A percentile compares a stretch with the other conserved stretches of the same genome.
phyloP scores from a whole-genome alignment of 192 early-diverging fungal species.

The Gorgonomyces haynaldii region DNA sequence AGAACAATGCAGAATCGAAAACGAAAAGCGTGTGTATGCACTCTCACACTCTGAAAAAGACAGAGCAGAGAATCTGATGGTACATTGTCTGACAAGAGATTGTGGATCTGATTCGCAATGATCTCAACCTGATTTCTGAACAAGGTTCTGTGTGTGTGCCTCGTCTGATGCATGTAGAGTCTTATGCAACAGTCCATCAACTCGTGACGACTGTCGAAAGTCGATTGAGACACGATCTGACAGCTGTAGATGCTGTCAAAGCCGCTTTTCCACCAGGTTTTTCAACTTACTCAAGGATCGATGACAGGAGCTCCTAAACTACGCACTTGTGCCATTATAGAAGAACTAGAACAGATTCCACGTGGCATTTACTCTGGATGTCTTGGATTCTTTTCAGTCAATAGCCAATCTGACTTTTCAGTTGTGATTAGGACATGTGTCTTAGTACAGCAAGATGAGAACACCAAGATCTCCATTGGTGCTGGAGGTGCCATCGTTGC shows the following conservation, averaged over 20 bases:
- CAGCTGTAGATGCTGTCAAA: slow-evolving; percentile 56
- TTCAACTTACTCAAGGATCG: slow-evolving; percentile 40
- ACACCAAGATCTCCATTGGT: slow-evolving; percentile 59
- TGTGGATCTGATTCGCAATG: slow-evolving; percentile 92
- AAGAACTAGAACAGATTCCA: slow-evolving; percentile 57
- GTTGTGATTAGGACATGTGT: slow-evolving; percentile 91
- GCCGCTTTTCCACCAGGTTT: slow-evolving; percentile 77
- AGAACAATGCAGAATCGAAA: slow-evolving; percentile 19
- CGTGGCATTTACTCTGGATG: slow-evolving; percentile 85
- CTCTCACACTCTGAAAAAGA: slow-evolving; percentile 73
- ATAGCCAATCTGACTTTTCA: slow-evolving; percentile 57
- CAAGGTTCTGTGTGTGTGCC: slow-evolving; percentile 62
- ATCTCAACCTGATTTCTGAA: slow-evolving; percentile 63
- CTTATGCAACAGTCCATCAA: slow-evolving; percentile 84
- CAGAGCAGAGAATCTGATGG: slow-evolving; percentile 94
- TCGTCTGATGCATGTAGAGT: slow-evolving; percentile 76
- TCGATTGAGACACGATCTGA: slow-evolving; percentile 42
- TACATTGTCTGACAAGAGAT: slow-evolving; percentile 48
- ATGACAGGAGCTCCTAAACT: slow-evolving; percentile 97
- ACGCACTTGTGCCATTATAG: slow-evolving; percentile 68
- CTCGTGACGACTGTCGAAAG: slow-evolving; percentile 73
- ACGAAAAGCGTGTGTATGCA: slow-evolving; percentile 26
- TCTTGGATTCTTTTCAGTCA: slow-evolving; percentile 72
- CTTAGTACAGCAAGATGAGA: slow-evolving; percentile 14
- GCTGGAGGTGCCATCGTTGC: slow-evolving; percentile 89